phyloP scores from a whole-genome alignment of 2,329 filamentous ascomycete species.

The Aspergillus eucalypticola region DNA sequence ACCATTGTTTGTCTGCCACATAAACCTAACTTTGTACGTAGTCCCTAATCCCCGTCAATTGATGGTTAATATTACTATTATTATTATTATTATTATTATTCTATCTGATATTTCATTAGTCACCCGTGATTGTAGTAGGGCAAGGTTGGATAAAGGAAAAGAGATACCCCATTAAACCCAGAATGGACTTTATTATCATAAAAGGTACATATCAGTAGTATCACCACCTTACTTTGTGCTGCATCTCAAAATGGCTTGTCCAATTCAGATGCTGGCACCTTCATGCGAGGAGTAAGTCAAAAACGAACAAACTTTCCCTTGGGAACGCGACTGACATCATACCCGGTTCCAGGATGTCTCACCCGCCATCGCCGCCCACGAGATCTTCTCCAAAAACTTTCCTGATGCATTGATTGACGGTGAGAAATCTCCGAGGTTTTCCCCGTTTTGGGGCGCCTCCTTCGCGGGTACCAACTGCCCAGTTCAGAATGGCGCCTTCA shows the following conservation, averaged over 20 bases:
- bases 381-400: slow-evolving; percentile 3
- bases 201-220: too few relatives aligned
- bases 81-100: too few relatives aligned
- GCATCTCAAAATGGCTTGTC: background rate
- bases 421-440: slow-evolving; percentile 22
- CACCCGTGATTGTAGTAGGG: background rate
- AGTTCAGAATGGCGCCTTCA: slow-evolving; percentile 16
- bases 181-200: background rate
- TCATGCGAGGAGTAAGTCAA: background rate
- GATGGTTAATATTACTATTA: too few relatives aligned
- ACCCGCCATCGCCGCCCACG: slow-evolving; percentile 12
- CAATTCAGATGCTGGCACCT: background rate
- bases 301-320: slow-evolving; percentile 8
- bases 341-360: slow-evolving; percentile 15
- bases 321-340: slow-evolving; percentile 20
- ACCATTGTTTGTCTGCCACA: too few relatives aligned
- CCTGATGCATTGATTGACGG: background rate
- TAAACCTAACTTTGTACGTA: too few relatives aligned
- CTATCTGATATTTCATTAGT: background rate
- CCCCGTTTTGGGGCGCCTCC: slow-evolving; percentile 6
- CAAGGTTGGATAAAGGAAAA: background rate
- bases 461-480: slow-evolving; percentile 8
- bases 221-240: background rate
- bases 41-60: too few relatives aligned
- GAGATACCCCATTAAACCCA: background rate